phyloP scores from a whole-genome alignment of 1,284 basidiomycete genomes.

The Ganoderma boninense region DNA sequence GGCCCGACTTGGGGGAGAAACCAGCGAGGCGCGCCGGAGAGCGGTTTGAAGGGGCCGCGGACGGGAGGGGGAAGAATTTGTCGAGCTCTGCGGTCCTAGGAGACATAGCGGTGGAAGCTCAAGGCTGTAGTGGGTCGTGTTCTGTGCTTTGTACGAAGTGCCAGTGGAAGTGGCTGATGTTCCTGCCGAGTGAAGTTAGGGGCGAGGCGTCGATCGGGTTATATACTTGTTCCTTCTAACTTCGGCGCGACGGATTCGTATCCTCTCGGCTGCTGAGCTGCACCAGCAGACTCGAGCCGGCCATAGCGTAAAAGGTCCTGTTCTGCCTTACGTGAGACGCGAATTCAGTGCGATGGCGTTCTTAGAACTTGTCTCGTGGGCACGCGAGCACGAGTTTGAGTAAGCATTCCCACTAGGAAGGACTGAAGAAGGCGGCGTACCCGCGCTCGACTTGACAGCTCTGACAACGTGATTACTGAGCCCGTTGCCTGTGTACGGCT shows the following conservation, averaged over 20 bases:
- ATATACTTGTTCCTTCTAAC: not conserved
- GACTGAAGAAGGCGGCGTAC: not conserved
- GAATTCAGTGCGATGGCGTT: not conserved
- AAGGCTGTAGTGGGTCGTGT: not conserved
- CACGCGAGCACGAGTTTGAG: not conserved
- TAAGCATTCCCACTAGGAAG: conserved; percentile 4
- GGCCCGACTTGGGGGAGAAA: not conserved
- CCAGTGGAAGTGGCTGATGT: not conserved
- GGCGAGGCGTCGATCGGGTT: not conserved
- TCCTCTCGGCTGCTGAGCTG: not conserved
- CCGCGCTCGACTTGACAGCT: not conserved
- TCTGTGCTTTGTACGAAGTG: not conserved
- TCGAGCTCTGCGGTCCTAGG: not conserved
- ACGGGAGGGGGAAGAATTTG: conserved; percentile 5
- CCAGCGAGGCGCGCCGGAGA: not conserved
- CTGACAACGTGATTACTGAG: not conserved
- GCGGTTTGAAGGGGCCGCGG: not conserved
- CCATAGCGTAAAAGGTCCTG: not conserved
- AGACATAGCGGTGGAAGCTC: not conserved
- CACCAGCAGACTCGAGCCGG: not conserved
- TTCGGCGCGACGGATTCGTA: not conserved
- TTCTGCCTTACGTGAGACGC: not conserved
- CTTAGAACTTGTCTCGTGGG: not conserved
- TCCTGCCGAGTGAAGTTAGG: not conserved
- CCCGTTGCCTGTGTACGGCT: not conserved